phyloP scores from a whole-genome alignment of 352 stramenopile genomes.

The Globisporangium barbulae region DNA sequence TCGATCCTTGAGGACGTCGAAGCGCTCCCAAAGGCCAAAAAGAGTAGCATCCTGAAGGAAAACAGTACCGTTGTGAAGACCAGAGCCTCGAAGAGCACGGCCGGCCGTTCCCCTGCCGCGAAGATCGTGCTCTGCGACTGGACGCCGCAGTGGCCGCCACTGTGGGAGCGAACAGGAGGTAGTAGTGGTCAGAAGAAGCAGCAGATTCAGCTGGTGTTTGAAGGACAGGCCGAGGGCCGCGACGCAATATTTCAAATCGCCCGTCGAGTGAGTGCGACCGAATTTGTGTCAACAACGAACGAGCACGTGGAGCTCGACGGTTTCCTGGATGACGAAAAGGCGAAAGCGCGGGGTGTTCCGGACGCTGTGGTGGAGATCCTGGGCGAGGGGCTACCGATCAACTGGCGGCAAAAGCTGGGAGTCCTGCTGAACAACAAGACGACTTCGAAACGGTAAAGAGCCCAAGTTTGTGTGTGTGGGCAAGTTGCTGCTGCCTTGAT shows the following conservation, averaged over 20 bases:
- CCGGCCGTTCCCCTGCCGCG: not conserved
- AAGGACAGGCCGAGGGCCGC: slow-evolving; percentile 27
- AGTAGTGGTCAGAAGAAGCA: slow-evolving; percentile 8
- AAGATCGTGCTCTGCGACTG: slow-evolving; percentile 25
- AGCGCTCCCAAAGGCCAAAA: slow-evolving; percentile 9
- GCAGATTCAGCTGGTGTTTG: slow-evolving; percentile 31
- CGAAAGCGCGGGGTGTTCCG: slow-evolving; percentile 32
- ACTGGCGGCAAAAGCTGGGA: slow-evolving; percentile 32
- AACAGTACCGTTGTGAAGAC: not conserved
- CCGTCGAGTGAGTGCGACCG: slow-evolving; percentile 32
- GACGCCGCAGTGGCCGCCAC: slow-evolving; percentile 29
- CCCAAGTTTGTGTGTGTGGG: not conserved
- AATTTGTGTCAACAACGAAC: slow-evolving; percentile 40
- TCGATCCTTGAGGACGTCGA: slow-evolving; percentile 15
- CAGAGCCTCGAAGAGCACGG: not conserved
- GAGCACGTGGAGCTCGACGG: slow-evolving; percentile 44
- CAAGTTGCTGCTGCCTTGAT: not conserved
- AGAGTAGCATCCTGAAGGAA: too few species aligned
- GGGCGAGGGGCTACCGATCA: slow-evolving; percentile 47
- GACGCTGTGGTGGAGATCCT: slow-evolving; percentile 42
- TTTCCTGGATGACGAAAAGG: slow-evolving; percentile 34
- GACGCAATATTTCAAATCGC: slow-evolving; percentile 30
- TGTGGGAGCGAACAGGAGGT: slow-evolving; percentile 1
- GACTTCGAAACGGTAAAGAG: slow-evolving; percentile 1
- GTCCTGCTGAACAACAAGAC: not conserved